Conservation (phyloP, 805 yeast genomes). For the Zygotorulaspora florentina region DNA sequence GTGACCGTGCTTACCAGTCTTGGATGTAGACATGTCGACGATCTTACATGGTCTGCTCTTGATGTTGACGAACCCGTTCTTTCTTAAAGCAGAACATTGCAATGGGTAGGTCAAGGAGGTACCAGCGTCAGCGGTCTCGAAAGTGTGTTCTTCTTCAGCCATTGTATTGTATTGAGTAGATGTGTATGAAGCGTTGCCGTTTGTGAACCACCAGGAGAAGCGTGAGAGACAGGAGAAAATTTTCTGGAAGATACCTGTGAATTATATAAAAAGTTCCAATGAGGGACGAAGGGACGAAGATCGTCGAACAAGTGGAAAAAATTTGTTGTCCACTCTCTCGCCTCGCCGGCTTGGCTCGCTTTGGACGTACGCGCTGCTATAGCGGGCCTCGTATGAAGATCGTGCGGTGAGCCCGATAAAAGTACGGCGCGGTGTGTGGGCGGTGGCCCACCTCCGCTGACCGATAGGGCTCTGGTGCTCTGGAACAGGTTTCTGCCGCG, state of each 20-base stretch:
- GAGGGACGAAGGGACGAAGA: background rate
- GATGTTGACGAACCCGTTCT: slow-evolving; percentile 98
- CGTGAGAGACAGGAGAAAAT: background rate
- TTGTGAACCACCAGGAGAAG: no score
- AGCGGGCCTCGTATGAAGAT: no score
- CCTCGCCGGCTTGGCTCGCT: background rate
- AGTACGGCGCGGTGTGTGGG: background rate
- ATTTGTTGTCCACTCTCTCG: background rate
- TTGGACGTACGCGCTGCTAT: background rate
- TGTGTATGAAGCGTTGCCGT: background rate
- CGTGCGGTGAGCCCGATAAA: slow-evolving; percentile 1
- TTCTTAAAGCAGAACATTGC: slow-evolving; percentile 99
- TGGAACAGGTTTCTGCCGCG: background rate
- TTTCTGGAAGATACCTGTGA: background rate
- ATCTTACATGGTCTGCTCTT: slow-evolving; percentile 99
- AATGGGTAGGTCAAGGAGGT: slow-evolving; percentile 97
- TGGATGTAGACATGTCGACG: slow-evolving; percentile 99
- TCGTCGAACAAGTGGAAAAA: slow-evolving; percentile 1
- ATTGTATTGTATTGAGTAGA: slow-evolving; percentile 15
- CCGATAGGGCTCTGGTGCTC: background rate
- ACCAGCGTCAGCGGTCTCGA: slow-evolving; percentile 98
- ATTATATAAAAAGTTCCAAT: background rate
- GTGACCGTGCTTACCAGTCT: slow-evolving; percentile 99
- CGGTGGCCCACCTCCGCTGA: background rate
- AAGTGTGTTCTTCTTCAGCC: slow-evolving; percentile 67